Evolutionary conservation across 345 rosid species (phyloP).

Genomic region (Arabidopsis thaliana): DNA sequence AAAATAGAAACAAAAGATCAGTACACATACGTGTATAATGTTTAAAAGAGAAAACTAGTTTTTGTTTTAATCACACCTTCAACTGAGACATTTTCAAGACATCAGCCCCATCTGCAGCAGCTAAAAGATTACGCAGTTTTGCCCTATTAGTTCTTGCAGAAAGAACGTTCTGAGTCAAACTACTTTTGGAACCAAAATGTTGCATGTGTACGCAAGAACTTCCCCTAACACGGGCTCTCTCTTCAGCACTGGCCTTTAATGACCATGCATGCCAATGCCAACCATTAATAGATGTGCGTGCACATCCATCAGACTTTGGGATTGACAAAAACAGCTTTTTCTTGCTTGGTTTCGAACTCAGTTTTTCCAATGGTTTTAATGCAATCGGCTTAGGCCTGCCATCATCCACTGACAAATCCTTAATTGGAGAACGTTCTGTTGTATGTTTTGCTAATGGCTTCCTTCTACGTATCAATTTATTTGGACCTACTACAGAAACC

Average conservation of each 20-base stretch:
- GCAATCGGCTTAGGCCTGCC: constrained; percentile 47
- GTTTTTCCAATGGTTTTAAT: constrained; percentile 39
- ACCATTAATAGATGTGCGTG: constrained; percentile 87
- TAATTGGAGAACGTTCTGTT: constrained; percentile 43
- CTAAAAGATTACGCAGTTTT: constrained; percentile 95
- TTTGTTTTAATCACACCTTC: constrained; percentile 70
- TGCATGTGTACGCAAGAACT: constrained; percentile 44
- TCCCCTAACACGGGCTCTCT: constrained; percentile 84
- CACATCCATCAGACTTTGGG: constrained; percentile 89
- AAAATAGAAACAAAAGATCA: not conserved
- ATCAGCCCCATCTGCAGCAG: constrained; percentile 97
- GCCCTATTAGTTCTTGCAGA: constrained; percentile 98
- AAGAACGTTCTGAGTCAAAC: constrained; percentile 65
- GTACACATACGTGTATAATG: constrained; percentile 11
- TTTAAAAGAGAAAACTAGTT: constrained; percentile 30
- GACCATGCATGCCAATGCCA: constrained; percentile 98
- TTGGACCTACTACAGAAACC: constrained; percentile 49
- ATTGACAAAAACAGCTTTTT: constrained; percentile 50
- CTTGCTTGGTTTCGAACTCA: constrained; percentile 48
- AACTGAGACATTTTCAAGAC: constrained; percentile 89
- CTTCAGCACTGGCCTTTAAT: constrained; percentile 71
- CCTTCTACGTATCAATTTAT: constrained; percentile 56
- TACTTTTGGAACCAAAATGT: constrained; percentile 58
- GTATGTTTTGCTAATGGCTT: constrained; percentile 49
- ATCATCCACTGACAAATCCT: constrained; percentile 51